Evolutionary conservation across 306 rosid genomes (phyloP).

Genomic region (Fragaria ananassa): DNA sequence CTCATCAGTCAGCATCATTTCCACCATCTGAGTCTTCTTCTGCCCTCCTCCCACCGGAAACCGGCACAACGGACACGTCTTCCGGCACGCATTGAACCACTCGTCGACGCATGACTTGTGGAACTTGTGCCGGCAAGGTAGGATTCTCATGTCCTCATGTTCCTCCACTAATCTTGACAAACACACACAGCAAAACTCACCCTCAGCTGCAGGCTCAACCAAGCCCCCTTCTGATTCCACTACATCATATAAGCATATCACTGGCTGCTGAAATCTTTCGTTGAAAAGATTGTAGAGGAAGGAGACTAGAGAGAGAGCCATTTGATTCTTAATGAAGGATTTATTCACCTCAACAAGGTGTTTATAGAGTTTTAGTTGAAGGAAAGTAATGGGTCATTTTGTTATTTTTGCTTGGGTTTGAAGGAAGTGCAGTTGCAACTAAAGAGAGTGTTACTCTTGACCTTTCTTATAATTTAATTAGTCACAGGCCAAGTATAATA

Average conservation of each 20-base stretch:
- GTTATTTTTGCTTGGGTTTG: slow-evolving; percentile 53
- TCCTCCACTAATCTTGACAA: slow-evolving; percentile 53
- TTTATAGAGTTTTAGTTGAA: slow-evolving; percentile 34
- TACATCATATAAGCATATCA: slow-evolving; percentile 22
- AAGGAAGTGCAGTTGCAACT: slow-evolving; percentile 76
- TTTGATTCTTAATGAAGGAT: slow-evolving; percentile 23
- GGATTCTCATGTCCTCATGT: slow-evolving; percentile 44
- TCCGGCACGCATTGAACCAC: slow-evolving; percentile 66
- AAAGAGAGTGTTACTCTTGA: slow-evolving; percentile 66
- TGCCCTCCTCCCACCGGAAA: slow-evolving; percentile 54
- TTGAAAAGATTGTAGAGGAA: slow-evolving; percentile 39
- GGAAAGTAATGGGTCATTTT: slow-evolving; percentile 30
- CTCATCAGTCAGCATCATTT: slow-evolving; percentile 66
- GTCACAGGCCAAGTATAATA: not conserved
- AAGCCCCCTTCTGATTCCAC: slow-evolving; percentile 6
- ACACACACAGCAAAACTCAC: slow-evolving; percentile 63
- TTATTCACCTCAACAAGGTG: slow-evolving; percentile 24
- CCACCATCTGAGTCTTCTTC: slow-evolving; percentile 34
- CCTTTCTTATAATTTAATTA: slow-evolving; percentile 38
- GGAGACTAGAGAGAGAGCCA: slow-evolving; percentile 52
- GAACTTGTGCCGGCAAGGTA: slow-evolving; percentile 80
- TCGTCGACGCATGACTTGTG: slow-evolving; percentile 72
- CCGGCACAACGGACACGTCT: slow-evolving; percentile 79
- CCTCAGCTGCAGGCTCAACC: slow-evolving; percentile 25
- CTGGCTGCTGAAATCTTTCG: slow-evolving; percentile 27